These are phyloP conservation scores for Erythrobasidium hasegawianum DNA, from an alignment of 1,284 basidiomycete species.

Conservation along the genomic window DNA sequence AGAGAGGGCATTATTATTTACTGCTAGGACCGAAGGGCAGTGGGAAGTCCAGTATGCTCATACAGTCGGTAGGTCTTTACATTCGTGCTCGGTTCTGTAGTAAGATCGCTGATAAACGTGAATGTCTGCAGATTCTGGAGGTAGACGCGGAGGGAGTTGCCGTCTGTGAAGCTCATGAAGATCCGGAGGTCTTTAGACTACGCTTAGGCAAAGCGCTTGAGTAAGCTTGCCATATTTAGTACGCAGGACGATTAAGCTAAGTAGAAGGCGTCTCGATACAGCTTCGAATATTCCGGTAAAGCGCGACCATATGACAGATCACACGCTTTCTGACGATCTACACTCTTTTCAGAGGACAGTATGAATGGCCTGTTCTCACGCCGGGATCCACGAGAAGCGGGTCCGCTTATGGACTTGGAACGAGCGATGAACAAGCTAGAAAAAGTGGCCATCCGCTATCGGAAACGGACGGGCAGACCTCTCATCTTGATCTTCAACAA, in stretches of 20 bases:
- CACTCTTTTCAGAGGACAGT: slow-evolving; percentile 18
- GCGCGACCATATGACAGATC: not conserved
- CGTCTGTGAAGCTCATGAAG: slow-evolving; percentile 45
- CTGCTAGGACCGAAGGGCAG: slow-evolving; percentile 41
- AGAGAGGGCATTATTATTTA: slow-evolving; percentile 42
- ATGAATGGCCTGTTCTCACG: slow-evolving; percentile 60
- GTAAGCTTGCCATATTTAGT: not conserved
- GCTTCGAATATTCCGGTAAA: slow-evolving; percentile 75
- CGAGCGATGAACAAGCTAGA: slow-evolving; percentile 77
- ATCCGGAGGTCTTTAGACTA: slow-evolving; percentile 54
- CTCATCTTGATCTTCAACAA: slow-evolving; percentile 75
- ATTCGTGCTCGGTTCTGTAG: too few species aligned
- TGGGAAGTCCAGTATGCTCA: slow-evolving; percentile 42
- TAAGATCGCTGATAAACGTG: too few species aligned
- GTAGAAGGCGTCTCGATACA: slow-evolving; percentile 42
- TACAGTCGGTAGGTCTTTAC: slow-evolving; percentile 37
- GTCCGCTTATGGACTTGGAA: slow-evolving; percentile 75
- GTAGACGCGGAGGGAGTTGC: slow-evolving; percentile 43
- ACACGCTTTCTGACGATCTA: too few species aligned
- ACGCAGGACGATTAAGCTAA: not conserved
- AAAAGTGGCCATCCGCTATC: slow-evolving; percentile 69
- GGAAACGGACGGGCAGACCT: slow-evolving; percentile 66
- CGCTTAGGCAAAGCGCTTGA: slow-evolving; percentile 67
- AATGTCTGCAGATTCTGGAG: slow-evolving; percentile 33
- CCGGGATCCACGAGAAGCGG: slow-evolving; percentile 76